A percentile compares a stretch with the other conserved stretches of the same genome.
Evolutionary conservation across 192 early-diverging fungal genomes (phyloP).

Genomic region (Neocallimastix lanati): DNA sequence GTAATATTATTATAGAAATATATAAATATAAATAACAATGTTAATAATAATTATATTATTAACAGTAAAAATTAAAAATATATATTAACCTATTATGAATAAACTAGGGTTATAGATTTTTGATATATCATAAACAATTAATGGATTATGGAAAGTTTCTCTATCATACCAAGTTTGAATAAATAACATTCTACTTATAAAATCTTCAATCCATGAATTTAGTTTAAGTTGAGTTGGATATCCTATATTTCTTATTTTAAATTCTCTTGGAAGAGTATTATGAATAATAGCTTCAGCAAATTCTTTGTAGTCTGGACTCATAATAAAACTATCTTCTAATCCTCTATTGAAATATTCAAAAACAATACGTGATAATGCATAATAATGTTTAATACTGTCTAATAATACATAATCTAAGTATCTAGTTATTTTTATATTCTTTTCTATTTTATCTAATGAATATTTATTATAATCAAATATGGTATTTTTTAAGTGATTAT

Average conservation of each 20-base stretch:
- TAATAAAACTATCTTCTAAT: not conserved
- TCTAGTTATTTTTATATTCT: not conserved
- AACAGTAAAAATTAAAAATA: too few species aligned
- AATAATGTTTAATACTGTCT: not conserved
- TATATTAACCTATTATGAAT: not conserved
- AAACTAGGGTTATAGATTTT: not conserved
- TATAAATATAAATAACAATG: too few species aligned
- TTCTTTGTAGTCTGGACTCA: not conserved
- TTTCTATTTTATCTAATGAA: not conserved
- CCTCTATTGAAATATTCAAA: not conserved
- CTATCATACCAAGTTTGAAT: not conserved
- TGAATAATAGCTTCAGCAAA: not conserved
- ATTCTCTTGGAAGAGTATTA: not conserved
- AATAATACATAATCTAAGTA: not conserved
- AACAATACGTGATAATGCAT: not conserved
- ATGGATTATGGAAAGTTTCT: not conserved
- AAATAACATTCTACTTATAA: not conserved
- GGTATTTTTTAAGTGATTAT: not conserved
- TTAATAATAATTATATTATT: too few species aligned
- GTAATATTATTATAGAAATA: too few species aligned
- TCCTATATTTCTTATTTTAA: not conserved
- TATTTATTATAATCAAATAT: not conserved
- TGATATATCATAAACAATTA: not conserved
- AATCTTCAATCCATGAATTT: not conserved
- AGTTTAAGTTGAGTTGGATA: not conserved